Evolutionary conservation across 2,329 filamentous ascomycete species (phyloP).

Genomic region (Ascochyta rabiei): DNA sequence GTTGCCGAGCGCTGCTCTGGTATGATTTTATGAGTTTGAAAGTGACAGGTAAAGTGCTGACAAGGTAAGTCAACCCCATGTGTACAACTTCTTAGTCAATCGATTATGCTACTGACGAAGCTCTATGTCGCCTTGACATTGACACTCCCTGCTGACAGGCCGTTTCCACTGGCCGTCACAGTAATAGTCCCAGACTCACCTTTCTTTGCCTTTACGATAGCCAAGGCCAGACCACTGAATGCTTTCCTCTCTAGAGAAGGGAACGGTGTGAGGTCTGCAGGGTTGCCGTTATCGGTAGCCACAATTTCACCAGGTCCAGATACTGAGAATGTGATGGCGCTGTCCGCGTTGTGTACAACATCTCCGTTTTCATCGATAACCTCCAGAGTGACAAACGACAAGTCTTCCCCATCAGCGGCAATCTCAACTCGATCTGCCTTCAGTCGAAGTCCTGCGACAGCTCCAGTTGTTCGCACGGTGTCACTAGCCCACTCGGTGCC

Average conservation of each 20-base stretch:
- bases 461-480: slow-evolving; percentile 51
- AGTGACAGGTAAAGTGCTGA: neutral
- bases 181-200: neutral
- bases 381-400: slow-evolving; percentile 55
- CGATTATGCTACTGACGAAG: neutral
- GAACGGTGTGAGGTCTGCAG: slow-evolving; percentile 33
- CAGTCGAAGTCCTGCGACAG: slow-evolving; percentile 47
- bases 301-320: slow-evolving; percentile 52
- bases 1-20: neutral
- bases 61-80: neutral
- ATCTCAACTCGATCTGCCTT: slow-evolving; percentile 52
- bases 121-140: neutral
- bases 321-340: slow-evolving; percentile 54
- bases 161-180: neutral
- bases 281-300: slow-evolving; percentile 33
- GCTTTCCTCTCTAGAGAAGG: slow-evolving; percentile 30
- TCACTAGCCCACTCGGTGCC: slow-evolving; percentile 56
- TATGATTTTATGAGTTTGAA: neutral
- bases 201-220: slow-evolving; percentile 25
- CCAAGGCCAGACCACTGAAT: slow-evolving; percentile 34
- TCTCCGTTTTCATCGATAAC: slow-evolving; percentile 55
- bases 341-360: slow-evolving; percentile 52
- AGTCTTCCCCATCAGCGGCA: slow-evolving; percentile 51
- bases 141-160: neutral
- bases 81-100: neutral